Base-by-base conservation (phyloP, 1,284 basidiomycete species). In the Cutaneotrichosporon spelunceum region DNA sequence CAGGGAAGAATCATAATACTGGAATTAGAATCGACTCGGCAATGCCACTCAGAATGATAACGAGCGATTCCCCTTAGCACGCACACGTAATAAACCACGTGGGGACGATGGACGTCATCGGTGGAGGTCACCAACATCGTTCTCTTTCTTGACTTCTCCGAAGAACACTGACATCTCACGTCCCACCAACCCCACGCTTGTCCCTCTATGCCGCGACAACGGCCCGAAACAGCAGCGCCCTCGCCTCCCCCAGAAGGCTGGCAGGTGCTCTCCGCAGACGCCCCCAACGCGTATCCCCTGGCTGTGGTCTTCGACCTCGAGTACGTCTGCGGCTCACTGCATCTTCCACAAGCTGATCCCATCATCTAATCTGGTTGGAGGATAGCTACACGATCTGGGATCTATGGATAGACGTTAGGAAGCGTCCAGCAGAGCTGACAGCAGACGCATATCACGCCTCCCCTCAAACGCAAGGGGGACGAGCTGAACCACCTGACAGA, bases 301-400 rank as follows among this genome's bases (percentile, higher is more conserved):
- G 83, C 91, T 27, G 80, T 92, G 13, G 90, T 88, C 0, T 91
- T 93, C 72, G 91, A 93, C 70, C 78, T 93, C 24, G 91, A 93
- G 88, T 93, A 73, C 65, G 85, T 81, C 26, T n/a, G 39, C 4
- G 39, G 16, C n/a, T 42, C 16, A 5, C 14, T 42, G 11, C 34
- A 36, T 5, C 34, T 36, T 36, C 6, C 6, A 36, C 13, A 36
- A 16, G 3, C 30, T 33, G 30, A 7, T 36, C 39, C 70, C n/a
- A n/a, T n/a, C n/a, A n/a, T n/a, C n/a, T n/a, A n/a, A n/a, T n/a
- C n/a, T n/a, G n/a, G n/a, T n/a, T n/a, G n/a, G n/a, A n/a, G n/a
- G n/a, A n/a, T n/a, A 89, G 89, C 71, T 91, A 88, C 73, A 92
- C 90, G 0, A 80, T 92, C 1, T 93, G 90, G 90, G 84, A 87